Percentiles rank a stretch among this genome's conserved stretches.
Evolutionary conservation across 148 eudicot genomes (phyloP).

Genomic region (Rhododendron molle): DNA sequence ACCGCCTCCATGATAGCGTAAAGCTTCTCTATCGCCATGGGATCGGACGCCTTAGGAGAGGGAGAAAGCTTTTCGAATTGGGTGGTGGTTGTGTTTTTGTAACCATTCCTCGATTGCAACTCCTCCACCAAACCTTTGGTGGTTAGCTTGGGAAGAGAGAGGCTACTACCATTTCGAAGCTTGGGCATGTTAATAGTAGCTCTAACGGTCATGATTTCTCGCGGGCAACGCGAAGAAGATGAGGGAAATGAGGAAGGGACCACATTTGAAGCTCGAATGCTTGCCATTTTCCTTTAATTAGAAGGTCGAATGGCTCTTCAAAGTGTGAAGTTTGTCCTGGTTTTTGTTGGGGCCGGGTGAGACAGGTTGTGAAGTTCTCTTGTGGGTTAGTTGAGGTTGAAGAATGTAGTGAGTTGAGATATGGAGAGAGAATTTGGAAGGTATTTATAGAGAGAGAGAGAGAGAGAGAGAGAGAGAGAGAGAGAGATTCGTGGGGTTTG

Average conservation of each 20-base stretch:
- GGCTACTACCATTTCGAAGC: not conserved
- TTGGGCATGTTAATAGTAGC: not conserved
- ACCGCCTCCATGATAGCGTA: conserved; percentile 27
- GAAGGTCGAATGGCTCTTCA: too few relatives aligned
- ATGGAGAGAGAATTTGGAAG: not conserved
- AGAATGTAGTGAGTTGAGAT: not conserved
- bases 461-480: not conserved
- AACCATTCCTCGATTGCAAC: not conserved
- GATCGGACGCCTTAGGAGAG: not conserved
- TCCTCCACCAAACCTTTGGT: not conserved
- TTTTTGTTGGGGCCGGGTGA: not conserved
- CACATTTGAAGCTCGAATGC: not conserved
- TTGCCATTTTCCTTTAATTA: not conserved
- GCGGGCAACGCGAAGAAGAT: not conserved
- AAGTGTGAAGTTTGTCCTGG: not conserved
- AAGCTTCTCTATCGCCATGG: conserved; percentile 8
- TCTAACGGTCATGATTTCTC: not conserved
- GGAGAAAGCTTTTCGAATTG: not conserved
- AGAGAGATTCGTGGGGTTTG: not conserved
- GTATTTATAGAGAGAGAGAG: not conserved
- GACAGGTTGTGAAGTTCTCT: not conserved
- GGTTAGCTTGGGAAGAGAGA: not conserved
- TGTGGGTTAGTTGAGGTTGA: not conserved
- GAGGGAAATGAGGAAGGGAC: not conserved
- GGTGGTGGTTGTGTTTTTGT: not conserved